Base-by-base conservation (phyloP, 176 grass and related monocot species). In the Eleusine coracana region DNA sequence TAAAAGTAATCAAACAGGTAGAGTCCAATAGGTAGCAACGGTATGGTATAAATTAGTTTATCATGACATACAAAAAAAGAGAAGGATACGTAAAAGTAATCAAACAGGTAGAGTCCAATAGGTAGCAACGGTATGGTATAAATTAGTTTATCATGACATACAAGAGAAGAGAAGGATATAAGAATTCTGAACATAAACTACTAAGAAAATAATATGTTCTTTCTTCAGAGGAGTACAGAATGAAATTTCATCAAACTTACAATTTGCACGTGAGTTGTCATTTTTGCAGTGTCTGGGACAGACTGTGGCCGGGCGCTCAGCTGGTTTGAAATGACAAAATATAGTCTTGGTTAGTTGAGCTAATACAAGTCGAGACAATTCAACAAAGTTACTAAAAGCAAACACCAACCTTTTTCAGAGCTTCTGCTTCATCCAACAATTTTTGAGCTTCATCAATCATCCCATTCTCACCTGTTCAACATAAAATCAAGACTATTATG, bases 371-470 rank as follows among this genome's bases (percentile, higher is more conserved):
- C 27, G 56, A 59, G 63, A 39, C 58, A 80, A 46, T 28, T 60
- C 23, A 73, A 64, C 20, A 73, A 65, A 52, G 78, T 71, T 87
- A 10, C 2, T 63, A 66, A 78, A 81, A 62, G 66, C 73, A 55
- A 68, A 82, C 14, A 78, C 51, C 39, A 84, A 95, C 96, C 93
- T 95, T 98, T 83, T 89, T 96, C 28, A 98, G 77, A 87, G 96
- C 96, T 92, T 98, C 93, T 80, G 96, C 93, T 81, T 98, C 93
- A 88, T 98, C 93, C 41, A 98, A 84, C 83, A 92, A 18, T 80
- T 98, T 98, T 48, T 95, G 96, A 78, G 93, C 93, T 90, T 98
- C 93, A 73, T 95, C 92, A 80, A 98, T 90, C 91, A 93, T 93
- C 28, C 93, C 96, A 28, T 54, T 93, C 48, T 98, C 93, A 88